Evolutionary conservation across 179 eudicot genomes (phyloP), one percentile per base, ranked within the genome.

Genomic region (Patellifolia procumbens): DNA sequence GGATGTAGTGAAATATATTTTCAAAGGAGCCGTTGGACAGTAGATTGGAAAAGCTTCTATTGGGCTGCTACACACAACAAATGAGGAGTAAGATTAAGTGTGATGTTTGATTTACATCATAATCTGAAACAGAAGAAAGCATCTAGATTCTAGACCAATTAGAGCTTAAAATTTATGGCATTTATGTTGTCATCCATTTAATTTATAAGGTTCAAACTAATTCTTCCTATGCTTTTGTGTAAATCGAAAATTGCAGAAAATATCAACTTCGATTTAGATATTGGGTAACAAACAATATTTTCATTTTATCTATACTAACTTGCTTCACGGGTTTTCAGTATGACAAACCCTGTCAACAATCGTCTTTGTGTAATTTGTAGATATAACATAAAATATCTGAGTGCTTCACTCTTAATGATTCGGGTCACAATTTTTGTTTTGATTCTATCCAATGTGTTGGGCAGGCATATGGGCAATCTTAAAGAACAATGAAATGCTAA

Each of bases 391-490:
- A 46, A 32, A 51, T 19, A 60, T 34, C 10, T 55, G 56, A n/a
- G 29, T 56, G 22, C 17, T 19, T 17, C 2, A 2, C 20, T 76
- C 35, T 45, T 19, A 17, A 68, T 59, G 34, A 37, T 42, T n/a
- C n/a, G 28, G 16, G 22, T 28, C 55, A n/a, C n/a, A n/a, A n/a
- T 7, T 37, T 28, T 12, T 28, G 16, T 51, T 22, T 51, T 74
- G 72, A 70, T 70, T 68, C 39, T 24, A 10, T 77, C 15, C 43
- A 39, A 60, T 62, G 51, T 53, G 67, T 48, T 73, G 78, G 68
- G 76, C 92, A 96, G 99, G 97, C 63, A 89, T 96, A 76, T 91
- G 86, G 93, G 99, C 99, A 35, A 96, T 96, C 81, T 79, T 96
- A 71, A 93, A 79, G 89, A 96, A 96, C 87, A 96, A 89, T 81